phyloP scores from a whole-genome alignment of 2,329 filamentous ascomycete species.

The Beauveria brongniartii region DNA sequence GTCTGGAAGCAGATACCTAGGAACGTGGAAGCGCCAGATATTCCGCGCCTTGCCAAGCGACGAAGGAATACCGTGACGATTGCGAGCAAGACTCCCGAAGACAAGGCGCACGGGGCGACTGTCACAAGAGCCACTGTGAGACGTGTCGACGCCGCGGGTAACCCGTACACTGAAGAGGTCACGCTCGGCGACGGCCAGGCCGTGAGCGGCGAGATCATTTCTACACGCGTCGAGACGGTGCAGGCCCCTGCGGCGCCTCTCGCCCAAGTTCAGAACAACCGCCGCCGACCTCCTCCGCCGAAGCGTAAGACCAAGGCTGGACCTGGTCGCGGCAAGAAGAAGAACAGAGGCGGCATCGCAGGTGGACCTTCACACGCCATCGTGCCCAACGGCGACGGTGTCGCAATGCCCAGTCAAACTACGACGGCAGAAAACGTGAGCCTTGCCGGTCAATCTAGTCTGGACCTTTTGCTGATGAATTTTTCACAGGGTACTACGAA shows the following conservation, averaged over 20 bases:
- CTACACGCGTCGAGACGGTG: conserved; percentile 41
- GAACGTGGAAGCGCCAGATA: conserved; percentile 43
- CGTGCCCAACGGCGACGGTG: conserved; percentile 25
- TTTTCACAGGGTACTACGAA: conserved; percentile 29
- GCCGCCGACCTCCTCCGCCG: conserved; percentile 63
- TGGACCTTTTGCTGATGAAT: conserved; percentile 16
- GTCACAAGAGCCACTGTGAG: conserved; percentile 74
- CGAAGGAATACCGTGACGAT: conserved; percentile 53
- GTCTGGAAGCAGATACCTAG: conserved; percentile 56
- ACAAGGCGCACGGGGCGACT: conserved; percentile 40
- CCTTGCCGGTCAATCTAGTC: background rate
- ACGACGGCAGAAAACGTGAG: conserved; percentile 24
- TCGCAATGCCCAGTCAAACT: conserved; percentile 2
- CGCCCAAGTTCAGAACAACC: conserved; percentile 42
- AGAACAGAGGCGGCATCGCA: conserved; percentile 48
- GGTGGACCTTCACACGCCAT: conserved; percentile 7
- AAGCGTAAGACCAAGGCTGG: conserved; percentile 73
- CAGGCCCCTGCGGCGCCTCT: conserved; percentile 45
- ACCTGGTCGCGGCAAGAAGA: conserved; percentile 70
- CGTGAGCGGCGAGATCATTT: conserved; percentile 74
- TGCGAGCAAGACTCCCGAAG: conserved; percentile 42
- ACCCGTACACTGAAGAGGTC: conserved; percentile 76
- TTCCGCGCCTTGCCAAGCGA: conserved; percentile 53
- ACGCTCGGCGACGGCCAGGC: conserved; percentile 71
- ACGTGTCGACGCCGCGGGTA: conserved; percentile 68